These are phyloP conservation scores for Clarkia xantiana DNA, from an alignment of 345 rosid species.

Conservation along the genomic window DNA sequence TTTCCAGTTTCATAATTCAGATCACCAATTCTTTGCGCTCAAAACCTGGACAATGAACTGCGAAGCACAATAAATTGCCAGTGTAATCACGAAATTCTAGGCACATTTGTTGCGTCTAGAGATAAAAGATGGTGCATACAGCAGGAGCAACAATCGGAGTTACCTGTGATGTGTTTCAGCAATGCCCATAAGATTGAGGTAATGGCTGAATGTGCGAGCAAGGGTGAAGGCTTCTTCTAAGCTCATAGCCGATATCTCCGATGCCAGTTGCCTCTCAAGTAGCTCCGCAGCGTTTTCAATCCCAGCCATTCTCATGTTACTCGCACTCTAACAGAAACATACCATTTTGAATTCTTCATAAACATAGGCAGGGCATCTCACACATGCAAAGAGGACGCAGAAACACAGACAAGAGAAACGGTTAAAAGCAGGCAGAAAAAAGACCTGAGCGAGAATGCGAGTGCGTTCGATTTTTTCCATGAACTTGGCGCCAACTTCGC, in stretches of 20 bases:
- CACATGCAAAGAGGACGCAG: neutral
- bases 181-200: constrained; percentile 83
- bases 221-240: constrained; percentile 73
- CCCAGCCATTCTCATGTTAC: constrained; percentile 73
- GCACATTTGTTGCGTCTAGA: neutral
- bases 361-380: neutral
- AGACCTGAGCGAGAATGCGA: constrained; percentile 73
- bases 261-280: constrained; percentile 71
- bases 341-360: neutral
- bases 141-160: neutral
- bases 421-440: neutral
- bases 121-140: neutral
- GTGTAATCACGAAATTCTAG: too few species aligned
- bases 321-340: constrained; percentile 45
- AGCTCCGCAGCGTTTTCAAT: constrained; percentile 74
- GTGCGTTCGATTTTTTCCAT: constrained; percentile 66
- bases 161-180: constrained; percentile 96
- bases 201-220: constrained; percentile 91
- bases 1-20: too few species aligned
- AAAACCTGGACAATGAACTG: too few species aligned
- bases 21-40: too few species aligned
- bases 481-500: constrained; percentile 51
- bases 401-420: neutral
- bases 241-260: constrained; percentile 69
- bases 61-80: too few species aligned